Evolutionary conservation across 306 rosid species (phyloP).

Genomic region (Carpinus viminea): DNA sequence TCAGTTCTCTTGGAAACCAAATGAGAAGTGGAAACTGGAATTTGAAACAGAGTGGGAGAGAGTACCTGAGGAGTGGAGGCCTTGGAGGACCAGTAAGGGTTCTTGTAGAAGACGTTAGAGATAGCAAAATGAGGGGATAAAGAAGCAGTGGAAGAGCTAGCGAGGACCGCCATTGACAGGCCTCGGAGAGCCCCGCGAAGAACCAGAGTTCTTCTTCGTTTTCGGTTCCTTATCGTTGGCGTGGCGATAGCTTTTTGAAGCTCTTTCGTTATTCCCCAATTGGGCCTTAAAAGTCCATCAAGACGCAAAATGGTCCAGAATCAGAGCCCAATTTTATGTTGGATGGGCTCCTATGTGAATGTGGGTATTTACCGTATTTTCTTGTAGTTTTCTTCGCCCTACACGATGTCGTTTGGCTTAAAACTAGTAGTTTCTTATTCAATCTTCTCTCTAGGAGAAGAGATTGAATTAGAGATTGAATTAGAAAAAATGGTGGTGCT

Average conservation of each 20-base stretch:
- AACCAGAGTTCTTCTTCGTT: background rate
- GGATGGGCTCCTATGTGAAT: no score
- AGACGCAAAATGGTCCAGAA: background rate
- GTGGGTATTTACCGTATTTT: no score
- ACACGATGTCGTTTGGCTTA: no score
- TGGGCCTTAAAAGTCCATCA: background rate
- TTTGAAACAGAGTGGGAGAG: slow-evolving; percentile 5
- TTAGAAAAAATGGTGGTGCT: no score
- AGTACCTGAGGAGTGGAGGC: slow-evolving; percentile 43
- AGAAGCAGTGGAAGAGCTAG: slow-evolving; percentile 45
- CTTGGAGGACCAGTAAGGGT: slow-evolving; percentile 7
- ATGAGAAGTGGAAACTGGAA: slow-evolving; percentile 5
- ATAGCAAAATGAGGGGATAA: slow-evolving; percentile 27
- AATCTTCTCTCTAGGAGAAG: no score
- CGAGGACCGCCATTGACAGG: slow-evolving; percentile 60
- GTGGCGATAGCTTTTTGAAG: background rate
- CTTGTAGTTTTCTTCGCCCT: no score
- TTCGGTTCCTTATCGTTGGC: background rate
- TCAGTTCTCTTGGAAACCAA: background rate
- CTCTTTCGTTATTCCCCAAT: background rate
- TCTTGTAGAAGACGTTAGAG: slow-evolving; percentile 15
- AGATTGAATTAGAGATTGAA: no score
- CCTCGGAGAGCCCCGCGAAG: slow-evolving; percentile 1
- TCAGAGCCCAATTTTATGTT: background rate
- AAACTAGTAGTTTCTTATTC: no score